phyloP scores from a whole-genome alignment of 139 green algal genomes.

The Closterium sp. region DNA sequence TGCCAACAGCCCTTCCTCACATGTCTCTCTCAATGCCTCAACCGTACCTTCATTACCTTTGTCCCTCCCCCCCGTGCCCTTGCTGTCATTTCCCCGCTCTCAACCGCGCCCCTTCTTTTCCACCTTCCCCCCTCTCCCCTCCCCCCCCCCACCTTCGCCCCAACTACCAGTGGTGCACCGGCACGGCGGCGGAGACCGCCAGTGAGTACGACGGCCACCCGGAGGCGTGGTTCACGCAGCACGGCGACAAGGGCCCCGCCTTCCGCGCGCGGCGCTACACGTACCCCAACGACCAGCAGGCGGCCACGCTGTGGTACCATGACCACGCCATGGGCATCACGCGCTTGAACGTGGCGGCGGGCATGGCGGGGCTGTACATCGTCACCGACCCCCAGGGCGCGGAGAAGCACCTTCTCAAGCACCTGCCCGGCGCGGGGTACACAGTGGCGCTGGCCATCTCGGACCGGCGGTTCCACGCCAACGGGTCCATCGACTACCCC shows the following conservation, averaged over 20 bases:
- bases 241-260: slow-evolving; percentile 3
- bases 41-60: too few relatives aligned
- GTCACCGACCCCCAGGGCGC: slow-evolving; percentile 17
- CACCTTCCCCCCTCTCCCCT: background rate
- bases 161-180: background rate
- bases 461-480: background rate
- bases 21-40: background rate
- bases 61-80: background rate
- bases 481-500: slow-evolving; percentile 20
- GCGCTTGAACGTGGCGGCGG: slow-evolving; percentile 14
- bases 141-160: background rate
- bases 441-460: background rate
- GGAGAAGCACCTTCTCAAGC: background rate
- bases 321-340: slow-evolving; percentile 35
- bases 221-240: slow-evolving; percentile 15
- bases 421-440: slow-evolving; percentile 7
- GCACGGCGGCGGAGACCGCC: background rate
- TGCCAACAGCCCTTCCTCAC: background rate
- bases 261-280: background rate
- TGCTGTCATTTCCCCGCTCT: background rate
- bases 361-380: slow-evolving; percentile 22
- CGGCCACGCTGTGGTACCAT: slow-evolving; percentile 31
- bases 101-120: background rate
- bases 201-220: slow-evolving; percentile 8
- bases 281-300: slow-evolving; percentile 27